Conservation (phyloP, 495 filamentous ascomycete species). For the Tetracladium setigerum region DNA sequence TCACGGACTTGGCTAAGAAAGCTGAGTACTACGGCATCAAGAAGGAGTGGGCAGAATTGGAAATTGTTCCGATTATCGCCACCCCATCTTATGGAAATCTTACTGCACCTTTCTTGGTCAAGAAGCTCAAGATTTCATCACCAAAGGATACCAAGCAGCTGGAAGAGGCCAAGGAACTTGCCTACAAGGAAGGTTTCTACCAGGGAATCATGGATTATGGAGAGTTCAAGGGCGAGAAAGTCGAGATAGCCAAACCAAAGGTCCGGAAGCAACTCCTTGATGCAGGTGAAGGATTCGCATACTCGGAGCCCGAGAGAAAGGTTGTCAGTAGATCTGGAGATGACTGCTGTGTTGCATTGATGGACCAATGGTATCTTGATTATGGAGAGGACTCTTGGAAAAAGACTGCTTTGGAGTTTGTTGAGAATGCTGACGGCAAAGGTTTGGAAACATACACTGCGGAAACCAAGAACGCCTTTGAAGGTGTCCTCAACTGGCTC, state of each 20-base stretch:
- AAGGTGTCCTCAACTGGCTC: slow-evolving; percentile 81
- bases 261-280: slow-evolving; percentile 75
- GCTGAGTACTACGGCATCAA: slow-evolving; percentile 95
- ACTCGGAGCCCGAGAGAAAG: slow-evolving; percentile 84
- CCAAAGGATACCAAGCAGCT: slow-evolving; percentile 90
- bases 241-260: slow-evolving; percentile 79
- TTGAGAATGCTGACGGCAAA: slow-evolving; percentile 52
- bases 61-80: slow-evolving; percentile 80
- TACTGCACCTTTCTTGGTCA: slow-evolving; percentile 73
- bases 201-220: slow-evolving; percentile 86
- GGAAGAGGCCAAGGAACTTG: slow-evolving; percentile 87
- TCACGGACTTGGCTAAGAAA: slow-evolving; percentile 86
- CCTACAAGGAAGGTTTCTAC: slow-evolving; percentile 98
- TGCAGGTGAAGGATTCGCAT: slow-evolving; percentile 75
- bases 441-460: slow-evolving; percentile 69
- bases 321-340: slow-evolving; percentile 84
- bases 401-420: slow-evolving; percentile 59
- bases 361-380: slow-evolving; percentile 96
- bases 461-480: slow-evolving; percentile 78
- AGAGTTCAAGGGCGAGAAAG: slow-evolving; percentile 80
- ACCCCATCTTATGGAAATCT: slow-evolving; percentile 86
- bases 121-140: slow-evolving; percentile 92
- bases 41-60: slow-evolving; percentile 91
- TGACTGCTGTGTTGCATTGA: slow-evolving; percentile 83
- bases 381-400: slow-evolving; percentile 87